phyloP scores from a whole-genome alignment of 305 asterid genomes.

The Fraxinus sp. region DNA sequence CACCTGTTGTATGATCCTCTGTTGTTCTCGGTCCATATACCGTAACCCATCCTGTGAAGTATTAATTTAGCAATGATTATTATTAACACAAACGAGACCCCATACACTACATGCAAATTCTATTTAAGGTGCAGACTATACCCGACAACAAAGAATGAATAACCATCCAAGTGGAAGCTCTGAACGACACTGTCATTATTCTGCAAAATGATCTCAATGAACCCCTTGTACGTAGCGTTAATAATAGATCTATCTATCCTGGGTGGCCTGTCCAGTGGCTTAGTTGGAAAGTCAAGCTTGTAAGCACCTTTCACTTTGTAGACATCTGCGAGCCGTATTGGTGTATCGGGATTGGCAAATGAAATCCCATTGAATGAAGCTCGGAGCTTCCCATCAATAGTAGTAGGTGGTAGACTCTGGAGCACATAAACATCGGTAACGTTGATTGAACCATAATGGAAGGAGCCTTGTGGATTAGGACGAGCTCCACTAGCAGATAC shows the following conservation, averaged over 20 bases:
- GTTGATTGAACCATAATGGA: slow-evolving; percentile 81
- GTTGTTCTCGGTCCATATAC: slow-evolving; percentile 81
- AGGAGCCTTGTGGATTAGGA: slow-evolving; percentile 97
- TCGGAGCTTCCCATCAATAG: slow-evolving; percentile 60
- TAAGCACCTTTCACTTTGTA: slow-evolving; percentile 68
- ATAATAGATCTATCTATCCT: slow-evolving; percentile 59
- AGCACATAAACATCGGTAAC: slow-evolving; percentile 67
- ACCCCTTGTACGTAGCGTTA: slow-evolving; percentile 87
- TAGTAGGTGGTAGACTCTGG: slow-evolving; percentile 52
- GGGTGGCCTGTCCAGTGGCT: slow-evolving; percentile 55
- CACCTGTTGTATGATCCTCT: slow-evolving; percentile 79
- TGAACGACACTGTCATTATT: slow-evolving; percentile 74
- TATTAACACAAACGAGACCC: background rate
- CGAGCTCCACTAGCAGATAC: slow-evolving; percentile 91
- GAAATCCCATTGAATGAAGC: slow-evolving; percentile 81
- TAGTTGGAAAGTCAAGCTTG: slow-evolving; percentile 82
- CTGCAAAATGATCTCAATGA: slow-evolving; percentile 73
- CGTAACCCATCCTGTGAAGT: slow-evolving; percentile 66
- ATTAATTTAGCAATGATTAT: background rate
- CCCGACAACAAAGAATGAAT: slow-evolving; percentile 91
- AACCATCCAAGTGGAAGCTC: slow-evolving; percentile 92
- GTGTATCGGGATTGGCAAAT: slow-evolving; percentile 69
- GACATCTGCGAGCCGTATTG: slow-evolving; percentile 79
- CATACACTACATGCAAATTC: background rate
- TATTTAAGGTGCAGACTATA: slow-evolving; percentile 27